Evolutionary conservation across 768 basidiomycete species (phyloP), one percentile per base, ranked within the genome.

Genomic region (Termitomyces sp.): DNA sequence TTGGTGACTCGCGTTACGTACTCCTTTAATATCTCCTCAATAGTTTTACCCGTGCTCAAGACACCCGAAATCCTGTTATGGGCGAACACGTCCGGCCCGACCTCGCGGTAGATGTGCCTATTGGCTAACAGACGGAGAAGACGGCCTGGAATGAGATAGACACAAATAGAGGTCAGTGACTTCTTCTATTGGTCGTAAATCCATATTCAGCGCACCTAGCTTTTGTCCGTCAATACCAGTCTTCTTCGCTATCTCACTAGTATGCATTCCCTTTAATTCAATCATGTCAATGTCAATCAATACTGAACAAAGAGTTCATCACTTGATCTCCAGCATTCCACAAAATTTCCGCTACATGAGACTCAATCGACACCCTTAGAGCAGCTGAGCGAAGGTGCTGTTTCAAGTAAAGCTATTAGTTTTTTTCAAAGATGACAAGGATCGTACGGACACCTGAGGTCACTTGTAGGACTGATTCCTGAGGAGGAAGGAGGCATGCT

Each of bases 41-140:
- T 63, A 0, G 70, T 57, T 63, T 75, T 75, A 13, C 68, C 65
- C 0, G 73, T 74, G 57, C 73, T 71, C 12, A 77, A 57, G 20
- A 68, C 52, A 13, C 68, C 67, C 0, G 73, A 74, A 42, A 78
- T 69, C 7, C 75, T 71, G 9, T 73, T 78, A 65, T 75, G 69
- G 6, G 72, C 61, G 57, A 76, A 78, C 1, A 76, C 72, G 55
- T 77, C 70, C 1, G 74, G 73, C 32, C 44, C 58, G 5, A 77
- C 63, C 64, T 79, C 78, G 4, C 68, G 67, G 57, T 75, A 79
- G 36, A 75, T 68, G 50, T 78, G 75, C 38, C 71, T 71, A 36
- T 62, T 75, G 3, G 75, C 71, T 6, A 79, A 69, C 12, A 68
- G 55, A 8, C 78, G 70, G 35, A 79, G 65, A 33, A 76, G 65